Evolutionary conservation across 139 green algal genomes (phyloP), one percentile per base, ranked within the genome.

Genomic region (Auxenochlorella pyrenoidosa): DNA sequence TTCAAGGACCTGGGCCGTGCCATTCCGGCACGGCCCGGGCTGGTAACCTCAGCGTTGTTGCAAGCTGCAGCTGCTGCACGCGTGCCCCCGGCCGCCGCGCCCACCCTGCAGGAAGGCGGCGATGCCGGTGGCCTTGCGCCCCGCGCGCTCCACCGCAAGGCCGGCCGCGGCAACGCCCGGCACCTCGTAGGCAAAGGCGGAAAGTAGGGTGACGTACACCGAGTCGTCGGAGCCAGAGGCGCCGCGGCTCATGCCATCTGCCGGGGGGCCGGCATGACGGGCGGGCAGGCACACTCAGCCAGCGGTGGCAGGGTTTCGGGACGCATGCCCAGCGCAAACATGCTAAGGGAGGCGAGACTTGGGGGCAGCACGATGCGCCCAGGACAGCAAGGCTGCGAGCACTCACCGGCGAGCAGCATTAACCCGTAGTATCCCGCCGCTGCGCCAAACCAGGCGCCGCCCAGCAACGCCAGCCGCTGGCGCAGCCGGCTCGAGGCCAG

Each of bases 161-260:
- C 86, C 75, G 10, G 72, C 73, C n/a, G 82, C 47, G 18, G 54
- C 79, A 6, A 90, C 77, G 26, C 88, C 91, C 1, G 80, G 88
- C 40, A 88, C 30, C 84, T 94, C 91, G 34, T 94, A 89, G 0
- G 58, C 66, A 65, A 91, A 93, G 5, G 58, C 84, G 6, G 81
- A 68, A 12, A 91, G 65, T 15, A 86, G 84, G 10, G 90, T 89
- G 38, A 92, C 75, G 54, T 92, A 84, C 15, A 88, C 38, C 0
- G 86, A 85, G 36, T 89, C 89, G 30, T 79, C 76, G 44, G 65
- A 54, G 19, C 21, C 38, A 34, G n/a, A 63, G 63, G 47, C 5
- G 28, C 59, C 41, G 32, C 63, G 19, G 30, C 36, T 36, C 63
- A 82, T 34, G 41, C 87, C 75, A 44, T 85, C 54, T 40, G 79